Percentiles rank a stretch among this genome's conserved stretches.
Conservation (phyloP, 164 flowering plant species). For the Magnolia kwangsiensis region DNA sequence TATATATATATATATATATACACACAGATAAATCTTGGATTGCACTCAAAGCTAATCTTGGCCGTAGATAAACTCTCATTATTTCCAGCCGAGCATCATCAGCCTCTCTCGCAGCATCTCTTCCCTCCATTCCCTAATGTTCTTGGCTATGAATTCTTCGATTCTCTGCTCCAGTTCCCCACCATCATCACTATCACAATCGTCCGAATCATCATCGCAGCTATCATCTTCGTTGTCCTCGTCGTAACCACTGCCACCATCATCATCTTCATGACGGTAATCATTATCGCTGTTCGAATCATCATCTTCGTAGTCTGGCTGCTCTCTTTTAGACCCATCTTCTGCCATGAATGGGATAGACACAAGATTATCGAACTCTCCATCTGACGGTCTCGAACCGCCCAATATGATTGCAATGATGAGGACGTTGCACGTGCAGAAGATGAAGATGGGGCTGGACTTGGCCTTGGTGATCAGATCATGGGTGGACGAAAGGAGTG, state of each 20-base stretch:
- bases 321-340: background rate
- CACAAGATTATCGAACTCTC: conserved; percentile 2
- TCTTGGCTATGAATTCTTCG: conserved; percentile 36
- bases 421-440: conserved; percentile 15
- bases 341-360: background rate
- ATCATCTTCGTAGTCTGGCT: too few relatives aligned
- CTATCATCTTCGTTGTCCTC: conserved; percentile 7
- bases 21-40: too few relatives aligned
- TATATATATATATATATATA: too few relatives aligned
- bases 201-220: conserved; percentile 5
- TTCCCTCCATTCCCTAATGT: conserved; percentile 26
- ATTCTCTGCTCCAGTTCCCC: conserved; percentile 23
- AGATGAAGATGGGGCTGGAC: conserved; percentile 9
- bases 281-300: background rate
- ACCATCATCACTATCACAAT: background rate
- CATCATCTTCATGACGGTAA: background rate
- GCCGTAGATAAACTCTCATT: too few relatives aligned
- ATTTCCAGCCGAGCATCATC: background rate
- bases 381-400: conserved; percentile 1
- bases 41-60: too few relatives aligned
- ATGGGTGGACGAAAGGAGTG: conserved; percentile 4
- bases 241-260: conserved; percentile 15
- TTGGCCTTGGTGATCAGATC: conserved; percentile 10
- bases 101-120: conserved; percentile 23
- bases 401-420: conserved; percentile 1